Conservation (phyloP, 2,329 filamentous ascomycete genomes). For the Mariannaea elegans region DNA sequence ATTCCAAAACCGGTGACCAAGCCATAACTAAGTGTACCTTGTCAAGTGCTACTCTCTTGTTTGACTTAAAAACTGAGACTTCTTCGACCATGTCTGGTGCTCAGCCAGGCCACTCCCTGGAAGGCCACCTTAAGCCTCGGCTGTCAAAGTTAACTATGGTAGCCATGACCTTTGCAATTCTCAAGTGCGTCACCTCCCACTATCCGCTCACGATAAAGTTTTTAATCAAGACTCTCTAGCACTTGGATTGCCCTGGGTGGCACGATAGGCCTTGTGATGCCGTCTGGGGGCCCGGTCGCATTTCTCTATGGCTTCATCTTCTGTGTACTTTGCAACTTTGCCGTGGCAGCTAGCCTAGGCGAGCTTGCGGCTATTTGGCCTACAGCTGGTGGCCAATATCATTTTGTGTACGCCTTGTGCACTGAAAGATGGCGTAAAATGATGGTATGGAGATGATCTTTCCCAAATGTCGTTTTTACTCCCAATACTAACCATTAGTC, state of each 20-base stretch:
- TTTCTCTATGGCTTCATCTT: conserved; percentile 57
- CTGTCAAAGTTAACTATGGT: conserved; percentile 51
- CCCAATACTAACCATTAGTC: background rate
- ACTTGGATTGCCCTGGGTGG: conserved; percentile 49
- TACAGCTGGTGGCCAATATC: conserved; percentile 56
- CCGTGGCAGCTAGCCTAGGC: conserved; percentile 51
- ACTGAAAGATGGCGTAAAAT: conserved; percentile 49
- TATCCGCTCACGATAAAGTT: conserved; percentile 25
- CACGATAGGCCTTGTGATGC: conserved; percentile 51
- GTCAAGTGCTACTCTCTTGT: no score
- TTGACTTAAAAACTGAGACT: no score
- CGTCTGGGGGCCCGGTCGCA: conserved; percentile 51
- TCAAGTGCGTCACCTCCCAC: conserved; percentile 40
- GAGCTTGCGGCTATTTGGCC: conserved; percentile 56
- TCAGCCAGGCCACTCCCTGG: background rate
- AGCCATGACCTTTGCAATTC: conserved; percentile 52
- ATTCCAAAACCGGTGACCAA: no score
- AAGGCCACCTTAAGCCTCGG: conserved; percentile 46
- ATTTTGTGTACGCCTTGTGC: conserved; percentile 53
- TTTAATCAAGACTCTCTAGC: conserved; percentile 20
- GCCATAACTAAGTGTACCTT: no score
- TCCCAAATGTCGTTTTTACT: no score
- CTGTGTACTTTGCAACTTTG: conserved; percentile 54
- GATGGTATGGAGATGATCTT: conserved; percentile 38
- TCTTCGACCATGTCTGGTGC: no score